These are phyloP conservation scores for Chlamydomonas eustigma DNA, from an alignment of 139 green algal species.

Conservation along the genomic window DNA sequence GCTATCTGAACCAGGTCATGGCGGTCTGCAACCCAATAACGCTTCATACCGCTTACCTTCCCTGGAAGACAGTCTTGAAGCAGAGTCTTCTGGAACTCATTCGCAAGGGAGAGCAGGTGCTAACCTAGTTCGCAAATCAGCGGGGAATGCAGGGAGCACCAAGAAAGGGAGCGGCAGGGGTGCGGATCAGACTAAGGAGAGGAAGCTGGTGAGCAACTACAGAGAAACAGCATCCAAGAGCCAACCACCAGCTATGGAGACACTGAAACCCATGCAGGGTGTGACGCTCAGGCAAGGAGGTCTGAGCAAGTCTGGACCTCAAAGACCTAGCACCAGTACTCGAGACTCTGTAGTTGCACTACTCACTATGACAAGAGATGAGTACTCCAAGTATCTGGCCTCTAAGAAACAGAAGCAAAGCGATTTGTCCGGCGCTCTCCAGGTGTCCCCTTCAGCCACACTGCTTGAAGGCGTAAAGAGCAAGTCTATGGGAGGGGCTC, in stretches of 20 bases:
- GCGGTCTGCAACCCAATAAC: too few species aligned
- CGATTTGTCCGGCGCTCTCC: not conserved
- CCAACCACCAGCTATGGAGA: not conserved
- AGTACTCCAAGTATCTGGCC: not conserved
- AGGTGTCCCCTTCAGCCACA: not conserved
- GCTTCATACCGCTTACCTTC: too few species aligned
- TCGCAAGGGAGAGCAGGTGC: too few species aligned
- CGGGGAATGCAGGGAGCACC: too few species aligned
- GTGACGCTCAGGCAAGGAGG: not conserved
- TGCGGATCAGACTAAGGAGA: not conserved
- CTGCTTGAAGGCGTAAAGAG: not conserved
- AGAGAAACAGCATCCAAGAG: not conserved
- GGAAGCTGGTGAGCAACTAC: not conserved
- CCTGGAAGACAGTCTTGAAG: too few species aligned
- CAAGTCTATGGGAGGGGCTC: not conserved
- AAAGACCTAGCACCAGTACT: not conserved
- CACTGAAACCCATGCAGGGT: not conserved
- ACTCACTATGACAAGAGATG: not conserved
- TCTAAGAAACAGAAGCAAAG: not conserved
- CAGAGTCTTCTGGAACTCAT: too few species aligned
- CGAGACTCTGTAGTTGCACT: not conserved
- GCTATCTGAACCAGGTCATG: too few species aligned
- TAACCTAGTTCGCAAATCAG: too few species aligned
- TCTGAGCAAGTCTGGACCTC: not conserved
- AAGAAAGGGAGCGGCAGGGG: not conserved